phyloP scores from a whole-genome alignment of 768 basidiomycete species.

The Boletus vinaceobasis region DNA sequence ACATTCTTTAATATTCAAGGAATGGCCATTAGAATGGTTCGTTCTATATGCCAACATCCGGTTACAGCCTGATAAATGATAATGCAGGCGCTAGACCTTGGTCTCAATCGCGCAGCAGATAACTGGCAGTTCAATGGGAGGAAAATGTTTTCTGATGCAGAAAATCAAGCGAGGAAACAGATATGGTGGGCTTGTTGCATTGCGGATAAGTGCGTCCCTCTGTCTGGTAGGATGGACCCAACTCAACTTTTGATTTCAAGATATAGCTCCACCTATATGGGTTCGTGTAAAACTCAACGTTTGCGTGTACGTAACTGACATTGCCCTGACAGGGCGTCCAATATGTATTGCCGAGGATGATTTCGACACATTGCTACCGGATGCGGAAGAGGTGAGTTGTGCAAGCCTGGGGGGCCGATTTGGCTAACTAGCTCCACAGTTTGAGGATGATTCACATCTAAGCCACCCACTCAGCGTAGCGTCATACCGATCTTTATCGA shows the following conservation, averaged over 20 bases:
- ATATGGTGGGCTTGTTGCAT: slow-evolving; percentile 79
- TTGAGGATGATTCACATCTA: slow-evolving; percentile 57
- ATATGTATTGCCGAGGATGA: slow-evolving; percentile 65
- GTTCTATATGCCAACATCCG: slow-evolving; percentile 5
- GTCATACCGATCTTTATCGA: slow-evolving; percentile 38
- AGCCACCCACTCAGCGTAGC: slow-evolving; percentile 39
- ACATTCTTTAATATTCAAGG: slow-evolving; percentile 33
- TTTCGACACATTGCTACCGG: slow-evolving; percentile 64
- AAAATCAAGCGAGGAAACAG: slow-evolving; percentile 68
- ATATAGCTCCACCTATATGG: slow-evolving; percentile 74
- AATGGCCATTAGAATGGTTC: slow-evolving; percentile 74
- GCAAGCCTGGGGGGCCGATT: neutral
- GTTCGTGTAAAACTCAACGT: slow-evolving; percentile 29
- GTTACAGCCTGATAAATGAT: slow-evolving; percentile 2
- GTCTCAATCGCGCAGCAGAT: slow-evolving; percentile 74
- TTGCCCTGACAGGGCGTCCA: slow-evolving; percentile 50
- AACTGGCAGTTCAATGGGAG: slow-evolving; percentile 66
- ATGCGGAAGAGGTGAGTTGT: slow-evolving; percentile 47
- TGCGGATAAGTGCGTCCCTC: slow-evolving; percentile 58
- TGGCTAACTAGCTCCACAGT: slow-evolving; percentile 36
- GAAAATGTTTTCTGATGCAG: slow-evolving; percentile 59
- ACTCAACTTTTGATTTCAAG: slow-evolving; percentile 32
- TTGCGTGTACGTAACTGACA: slow-evolving; percentile 2
- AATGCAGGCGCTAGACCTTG: slow-evolving; percentile 70
- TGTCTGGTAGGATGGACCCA: neutral